Evolutionary conservation across 2,329 filamentous ascomycete genomes (phyloP).

Genomic region (Furcasterigmium furcatum): DNA sequence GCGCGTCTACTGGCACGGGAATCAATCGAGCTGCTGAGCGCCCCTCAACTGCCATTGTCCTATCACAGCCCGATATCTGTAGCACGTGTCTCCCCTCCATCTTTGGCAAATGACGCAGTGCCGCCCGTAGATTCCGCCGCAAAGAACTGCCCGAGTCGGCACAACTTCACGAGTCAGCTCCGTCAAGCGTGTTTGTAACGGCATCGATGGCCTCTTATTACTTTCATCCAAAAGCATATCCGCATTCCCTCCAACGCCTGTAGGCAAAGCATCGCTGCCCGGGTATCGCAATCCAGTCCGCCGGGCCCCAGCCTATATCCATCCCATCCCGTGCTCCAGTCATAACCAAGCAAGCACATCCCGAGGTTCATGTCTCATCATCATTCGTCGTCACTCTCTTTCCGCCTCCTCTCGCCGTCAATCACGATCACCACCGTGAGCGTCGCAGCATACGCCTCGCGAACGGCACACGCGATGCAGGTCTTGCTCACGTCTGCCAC

Average conservation of each 20-base stretch:
- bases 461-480: constrained; percentile 70
- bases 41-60: constrained; percentile 11
- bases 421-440: constrained; percentile 70
- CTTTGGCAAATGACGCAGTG: neutral
- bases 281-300: too few species aligned
- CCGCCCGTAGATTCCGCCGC: too few species aligned
- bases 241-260: too few species aligned
- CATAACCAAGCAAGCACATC: too few species aligned
- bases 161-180: too few species aligned
- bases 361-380: neutral
- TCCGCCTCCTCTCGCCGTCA: constrained; percentile 39
- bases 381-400: constrained; percentile 36
- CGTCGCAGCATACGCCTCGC: constrained; percentile 72
- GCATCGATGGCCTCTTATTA: too few species aligned
- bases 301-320: too few species aligned
- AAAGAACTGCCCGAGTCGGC: too few species aligned
- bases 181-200: too few species aligned
- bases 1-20: constrained; percentile 4
- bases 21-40: constrained; percentile 5
- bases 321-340: too few species aligned
- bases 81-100: constrained; percentile 11
- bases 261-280: too few species aligned
- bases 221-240: too few species aligned
- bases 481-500: constrained; percentile 67
- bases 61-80: constrained; percentile 10